These are phyloP conservation scores for Aspergillus amoenus DNA, from an alignment of 2,329 filamentous ascomycete genomes.

Conservation along the genomic window DNA sequence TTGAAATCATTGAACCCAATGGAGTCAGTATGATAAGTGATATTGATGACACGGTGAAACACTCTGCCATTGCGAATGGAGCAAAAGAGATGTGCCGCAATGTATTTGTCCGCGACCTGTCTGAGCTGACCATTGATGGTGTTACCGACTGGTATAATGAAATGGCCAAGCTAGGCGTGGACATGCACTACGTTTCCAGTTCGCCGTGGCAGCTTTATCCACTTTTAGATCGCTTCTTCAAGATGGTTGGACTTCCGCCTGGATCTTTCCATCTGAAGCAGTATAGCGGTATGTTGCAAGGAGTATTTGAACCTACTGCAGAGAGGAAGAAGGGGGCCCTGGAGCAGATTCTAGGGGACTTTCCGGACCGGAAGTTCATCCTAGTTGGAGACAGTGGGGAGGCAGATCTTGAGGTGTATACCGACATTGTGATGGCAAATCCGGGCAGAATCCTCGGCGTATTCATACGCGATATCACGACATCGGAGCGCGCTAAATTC, in stretches of 20 bases:
- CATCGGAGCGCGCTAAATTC: constrained; percentile 68
- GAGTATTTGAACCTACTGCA: constrained; percentile 95
- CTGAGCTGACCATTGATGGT: constrained; percentile 78
- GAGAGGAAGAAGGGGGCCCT: constrained; percentile 89
- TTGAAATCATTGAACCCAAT: constrained; percentile 71
- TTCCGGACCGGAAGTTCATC: constrained; percentile 84
- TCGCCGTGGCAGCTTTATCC: constrained; percentile 98
- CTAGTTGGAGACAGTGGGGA: constrained; percentile 95
- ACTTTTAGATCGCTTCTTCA: constrained; percentile 81
- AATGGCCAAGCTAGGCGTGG: constrained; percentile 76
- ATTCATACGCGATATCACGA: constrained; percentile 95
- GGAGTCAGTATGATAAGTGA: constrained; percentile 95
- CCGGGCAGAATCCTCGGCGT: constrained; percentile 80
- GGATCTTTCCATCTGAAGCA: constrained; percentile 96
- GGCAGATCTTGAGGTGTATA: constrained; percentile 95
- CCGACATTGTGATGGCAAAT: constrained; percentile 81
- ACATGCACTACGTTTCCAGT: constrained; percentile 97
- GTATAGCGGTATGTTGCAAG: constrained; percentile 94
- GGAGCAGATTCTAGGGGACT: constrained; percentile 82
- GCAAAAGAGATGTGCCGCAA: constrained; percentile 95
- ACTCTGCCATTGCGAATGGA: constrained; percentile 83
- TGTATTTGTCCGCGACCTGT: constrained; percentile 84
- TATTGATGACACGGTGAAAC: constrained; percentile 96
- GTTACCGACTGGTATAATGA: constrained; percentile 85
- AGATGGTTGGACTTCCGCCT: constrained; percentile 72